phyloP scores from a whole-genome alignment of 495 filamentous ascomycete species.

The Xylaria grammica region DNA sequence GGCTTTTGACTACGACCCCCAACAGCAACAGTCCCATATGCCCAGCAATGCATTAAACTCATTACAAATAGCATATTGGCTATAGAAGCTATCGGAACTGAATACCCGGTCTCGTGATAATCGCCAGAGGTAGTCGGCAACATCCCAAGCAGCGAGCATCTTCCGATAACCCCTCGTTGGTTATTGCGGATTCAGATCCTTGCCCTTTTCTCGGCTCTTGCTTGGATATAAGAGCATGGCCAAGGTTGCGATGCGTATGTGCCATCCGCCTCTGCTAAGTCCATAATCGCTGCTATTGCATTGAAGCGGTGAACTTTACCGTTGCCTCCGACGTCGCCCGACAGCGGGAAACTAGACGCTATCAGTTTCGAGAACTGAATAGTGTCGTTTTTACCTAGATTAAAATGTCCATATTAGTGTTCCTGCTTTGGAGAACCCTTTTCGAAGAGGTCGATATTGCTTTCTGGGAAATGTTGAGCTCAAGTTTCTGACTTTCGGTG shows the following conservation, averaged over 20 bases:
- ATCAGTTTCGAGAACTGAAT: neutral
- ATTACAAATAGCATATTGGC: neutral
- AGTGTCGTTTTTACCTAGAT: neutral
- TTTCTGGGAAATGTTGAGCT: neutral
- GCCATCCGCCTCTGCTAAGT: neutral
- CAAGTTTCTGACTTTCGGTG: neutral
- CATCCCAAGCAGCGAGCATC: too few species aligned
- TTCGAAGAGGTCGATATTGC: neutral
- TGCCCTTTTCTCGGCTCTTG: neutral
- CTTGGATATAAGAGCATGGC: neutral
- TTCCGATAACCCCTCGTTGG: neutral
- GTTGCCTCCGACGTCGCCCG: too few species aligned
- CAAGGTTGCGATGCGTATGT: neutral
- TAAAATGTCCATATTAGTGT: neutral
- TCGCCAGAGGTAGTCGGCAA: neutral
- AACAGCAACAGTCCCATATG: too few species aligned
- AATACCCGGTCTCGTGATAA: neutral
- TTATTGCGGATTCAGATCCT: neutral
- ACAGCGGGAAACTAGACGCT: neutral
- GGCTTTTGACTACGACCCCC: too few species aligned
- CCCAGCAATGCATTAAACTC: neutral
- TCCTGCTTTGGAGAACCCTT: neutral
- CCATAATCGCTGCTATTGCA: too few species aligned
- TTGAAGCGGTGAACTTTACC: too few species aligned
- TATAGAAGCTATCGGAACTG: neutral